Base-by-base conservation (phyloP, 208 protist species). In the Wallacemonas sp. region DNA sequence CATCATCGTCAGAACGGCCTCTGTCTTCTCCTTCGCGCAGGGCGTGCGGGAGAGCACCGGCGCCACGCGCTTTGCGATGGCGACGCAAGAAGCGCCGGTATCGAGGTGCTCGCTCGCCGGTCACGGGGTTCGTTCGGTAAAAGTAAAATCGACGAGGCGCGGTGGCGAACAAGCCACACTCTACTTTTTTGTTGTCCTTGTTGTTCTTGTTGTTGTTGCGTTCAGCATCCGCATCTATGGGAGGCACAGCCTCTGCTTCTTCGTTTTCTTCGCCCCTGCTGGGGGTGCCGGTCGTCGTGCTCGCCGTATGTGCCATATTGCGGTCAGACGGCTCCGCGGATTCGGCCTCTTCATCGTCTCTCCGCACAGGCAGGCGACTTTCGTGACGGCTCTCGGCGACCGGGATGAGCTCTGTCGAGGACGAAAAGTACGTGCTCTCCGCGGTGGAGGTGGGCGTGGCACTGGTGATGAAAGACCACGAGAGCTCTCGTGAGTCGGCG, bases 21-120 rank as follows among this genome's bases (percentile, higher is more conserved):
- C n/a, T n/a, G n/a, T n/a, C n/a, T n/a, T n/a, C n/a, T n/a, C n/a
- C n/a, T n/a, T n/a, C n/a, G n/a, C n/a, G n/a, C n/a, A n/a, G n/a
- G n/a, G n/a, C n/a, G n/a, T n/a, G n/a, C n/a, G n/a, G n/a, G n/a
- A n/a, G n/a, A n/a, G n/a, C 17, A 49, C 12, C 44, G 44, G 17
- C 17, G 44, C 0, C 17, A 9, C 6, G 26, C 51, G 51, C 3
- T n/a, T n/a, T n/a, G n/a, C 51, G 56, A 21, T 79, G 74, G 39
- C 72, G 74, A 11, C 70, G 68, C 12, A 64, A 54, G 4, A 74
- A 70, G 64, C 72, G 72, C 31, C 68, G 74, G 49, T 79, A 70
- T 28, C 72, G 67, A 1, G 59, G 46, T 68, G 65, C 69, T 45
- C 58, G 11, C 33, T 36, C 31, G 62, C 22, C 27, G 46, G 19